phyloP scores from a whole-genome alignment of 208 protist species.

The Strigomonas galati region DNA sequence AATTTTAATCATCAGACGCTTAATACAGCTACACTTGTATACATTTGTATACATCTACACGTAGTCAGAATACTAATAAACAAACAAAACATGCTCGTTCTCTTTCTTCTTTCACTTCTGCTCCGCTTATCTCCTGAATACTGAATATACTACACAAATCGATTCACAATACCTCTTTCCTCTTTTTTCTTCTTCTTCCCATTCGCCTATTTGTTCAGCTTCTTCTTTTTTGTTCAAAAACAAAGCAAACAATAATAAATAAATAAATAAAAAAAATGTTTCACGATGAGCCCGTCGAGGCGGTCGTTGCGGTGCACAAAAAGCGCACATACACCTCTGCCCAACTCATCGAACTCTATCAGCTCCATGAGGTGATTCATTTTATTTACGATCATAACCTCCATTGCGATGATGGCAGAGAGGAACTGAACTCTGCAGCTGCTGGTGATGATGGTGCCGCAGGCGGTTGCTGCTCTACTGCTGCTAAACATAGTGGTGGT shows the following conservation, averaged over 20 bases:
- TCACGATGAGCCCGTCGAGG: constrained; percentile 61
- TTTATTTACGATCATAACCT: constrained; percentile 1
- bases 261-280: constrained; percentile 40
- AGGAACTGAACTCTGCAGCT: too few relatives aligned
- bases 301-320: constrained; percentile 11
- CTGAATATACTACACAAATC: constrained; percentile 4
- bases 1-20: too few relatives aligned
- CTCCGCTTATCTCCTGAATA: too few relatives aligned
- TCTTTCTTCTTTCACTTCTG: background rate
- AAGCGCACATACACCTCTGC: background rate
- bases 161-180: background rate
- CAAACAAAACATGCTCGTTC: background rate
- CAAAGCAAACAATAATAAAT: constrained; percentile 1
- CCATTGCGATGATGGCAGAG: too few relatives aligned
- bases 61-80: too few relatives aligned
- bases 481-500: too few relatives aligned
- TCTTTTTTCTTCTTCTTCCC: constrained; percentile 6
- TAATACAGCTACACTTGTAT: too few relatives aligned
- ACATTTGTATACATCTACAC: too few relatives aligned
- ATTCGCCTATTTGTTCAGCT: background rate
- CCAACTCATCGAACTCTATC: constrained; percentile 19
- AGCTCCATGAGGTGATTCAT: constrained; percentile 20
- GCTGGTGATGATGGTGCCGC: too few relatives aligned
- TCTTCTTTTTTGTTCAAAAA: constrained; percentile 10
- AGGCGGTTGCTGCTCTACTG: too few relatives aligned